Conservation (phyloP, 2,329 filamentous ascomycete genomes). For the Diaporthe helianthi region DNA sequence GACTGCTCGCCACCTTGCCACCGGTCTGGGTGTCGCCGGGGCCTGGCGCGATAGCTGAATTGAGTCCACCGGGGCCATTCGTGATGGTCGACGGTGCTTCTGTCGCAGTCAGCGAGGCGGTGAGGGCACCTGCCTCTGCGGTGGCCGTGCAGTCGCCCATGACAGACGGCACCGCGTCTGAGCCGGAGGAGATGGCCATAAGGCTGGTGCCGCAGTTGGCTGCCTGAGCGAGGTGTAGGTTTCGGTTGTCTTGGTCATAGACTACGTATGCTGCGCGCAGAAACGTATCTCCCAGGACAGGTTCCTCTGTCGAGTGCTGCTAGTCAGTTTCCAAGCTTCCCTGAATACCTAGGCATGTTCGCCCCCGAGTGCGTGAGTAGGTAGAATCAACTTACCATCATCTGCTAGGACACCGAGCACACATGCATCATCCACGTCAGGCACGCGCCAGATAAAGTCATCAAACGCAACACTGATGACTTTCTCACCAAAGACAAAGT, state of each 20-base stretch:
- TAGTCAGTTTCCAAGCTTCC: background rate
- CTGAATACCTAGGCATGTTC: no score
- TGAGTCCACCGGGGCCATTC: background rate
- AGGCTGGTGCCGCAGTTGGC: conserved; percentile 30
- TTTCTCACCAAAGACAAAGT: conserved; percentile 56
- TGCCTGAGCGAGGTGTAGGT: conserved; percentile 34
- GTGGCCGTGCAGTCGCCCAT: conserved; percentile 24
- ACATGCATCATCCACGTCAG: conserved; percentile 46
- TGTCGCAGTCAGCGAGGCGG: background rate
- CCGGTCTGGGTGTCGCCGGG: background rate
- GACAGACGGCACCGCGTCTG: conserved; percentile 25
- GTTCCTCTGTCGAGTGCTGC: conserved; percentile 45
- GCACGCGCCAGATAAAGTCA: conserved; percentile 57
- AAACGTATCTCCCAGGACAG: conserved; percentile 53
- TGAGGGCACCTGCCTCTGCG: background rate
- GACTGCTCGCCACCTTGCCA: conserved; percentile 1
- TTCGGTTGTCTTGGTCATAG: conserved; percentile 53
- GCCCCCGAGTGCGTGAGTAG: conserved; percentile 22
- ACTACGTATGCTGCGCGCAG: conserved; percentile 54
- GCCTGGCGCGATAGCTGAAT: background rate
- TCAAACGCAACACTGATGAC: conserved; percentile 51
- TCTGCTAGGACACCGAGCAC: conserved; percentile 47
- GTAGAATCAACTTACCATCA: conserved; percentile 6
- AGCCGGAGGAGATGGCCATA: conserved; percentile 21
- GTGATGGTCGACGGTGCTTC: conserved; percentile 20